Evolutionary conservation across 2,329 filamentous ascomycete genomes (phyloP).

Genomic region (Lachnellula hyalina): DNA sequence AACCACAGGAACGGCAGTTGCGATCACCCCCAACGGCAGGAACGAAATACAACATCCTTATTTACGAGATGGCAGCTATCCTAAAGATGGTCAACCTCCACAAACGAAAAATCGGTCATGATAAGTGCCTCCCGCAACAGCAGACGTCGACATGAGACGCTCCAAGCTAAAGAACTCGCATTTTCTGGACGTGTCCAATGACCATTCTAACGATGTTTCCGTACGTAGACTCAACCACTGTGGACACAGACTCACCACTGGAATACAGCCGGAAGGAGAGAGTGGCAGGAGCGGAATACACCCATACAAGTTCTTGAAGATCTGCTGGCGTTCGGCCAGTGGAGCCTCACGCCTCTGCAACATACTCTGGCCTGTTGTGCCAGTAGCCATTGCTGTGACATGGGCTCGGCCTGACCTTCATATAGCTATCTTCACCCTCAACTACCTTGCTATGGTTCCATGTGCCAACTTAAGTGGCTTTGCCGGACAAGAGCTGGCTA

Average conservation of each 20-base stretch:
- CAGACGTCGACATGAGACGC: background rate
- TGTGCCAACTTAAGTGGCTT: conserved; percentile 73
- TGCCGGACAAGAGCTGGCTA: conserved; percentile 64
- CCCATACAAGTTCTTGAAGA: conserved; percentile 56
- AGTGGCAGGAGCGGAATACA: conserved; percentile 64
- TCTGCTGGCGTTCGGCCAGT: conserved; percentile 60
- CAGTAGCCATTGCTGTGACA: conserved; percentile 61
- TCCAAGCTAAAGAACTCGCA: background rate
- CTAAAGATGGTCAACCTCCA: background rate
- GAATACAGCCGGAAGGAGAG: conserved; percentile 51
- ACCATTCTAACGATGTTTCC: background rate
- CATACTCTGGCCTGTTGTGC: conserved; percentile 69
- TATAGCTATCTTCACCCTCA: conserved; percentile 61
- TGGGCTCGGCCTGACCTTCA: conserved; percentile 51
- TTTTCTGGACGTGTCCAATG: background rate
- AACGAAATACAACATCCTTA: background rate
- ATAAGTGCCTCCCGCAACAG: background rate
- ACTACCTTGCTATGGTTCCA: conserved; percentile 73
- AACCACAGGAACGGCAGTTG: background rate
- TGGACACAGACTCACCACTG: conserved; percentile 29
- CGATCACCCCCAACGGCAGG: background rate
- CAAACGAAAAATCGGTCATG: background rate
- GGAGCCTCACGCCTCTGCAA: conserved; percentile 61
- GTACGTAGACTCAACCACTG: conserved; percentile 4
- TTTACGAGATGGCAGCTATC: too few relatives aligned